Evolutionary conservation across 495 filamentous ascomycete genomes (phyloP).

Genomic region (Podospora conica): DNA sequence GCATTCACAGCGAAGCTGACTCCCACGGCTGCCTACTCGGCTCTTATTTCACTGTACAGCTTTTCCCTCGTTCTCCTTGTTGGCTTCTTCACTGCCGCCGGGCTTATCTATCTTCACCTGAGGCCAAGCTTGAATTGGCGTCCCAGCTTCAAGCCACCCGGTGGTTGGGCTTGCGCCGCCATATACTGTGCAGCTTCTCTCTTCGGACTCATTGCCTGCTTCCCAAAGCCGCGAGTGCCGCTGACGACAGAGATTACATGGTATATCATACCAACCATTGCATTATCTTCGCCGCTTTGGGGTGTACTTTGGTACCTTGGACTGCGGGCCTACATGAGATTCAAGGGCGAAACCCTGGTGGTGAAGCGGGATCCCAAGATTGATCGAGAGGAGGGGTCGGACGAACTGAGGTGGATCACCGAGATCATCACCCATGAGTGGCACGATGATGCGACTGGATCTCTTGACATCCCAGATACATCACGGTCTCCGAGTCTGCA

Average conservation of each 20-base stretch:
- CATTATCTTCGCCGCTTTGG: background rate
- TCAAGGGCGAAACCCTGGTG: background rate
- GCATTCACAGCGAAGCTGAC: background rate
- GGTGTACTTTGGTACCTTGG: background rate
- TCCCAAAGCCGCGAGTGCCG: background rate
- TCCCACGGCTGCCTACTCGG: background rate
- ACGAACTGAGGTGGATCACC: background rate
- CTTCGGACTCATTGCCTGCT: background rate
- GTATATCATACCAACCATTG: background rate
- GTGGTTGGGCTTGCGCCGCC: background rate
- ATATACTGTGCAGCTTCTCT: background rate
- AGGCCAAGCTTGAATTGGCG: background rate
- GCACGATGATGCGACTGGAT: background rate
- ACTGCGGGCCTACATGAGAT: background rate
- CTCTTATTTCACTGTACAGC: slow-evolving; percentile 9
- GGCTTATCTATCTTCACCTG: slow-evolving; percentile 13
- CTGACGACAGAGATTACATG: background rate
- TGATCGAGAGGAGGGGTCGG: background rate
- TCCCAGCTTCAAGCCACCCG: background rate
- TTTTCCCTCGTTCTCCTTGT: slow-evolving; percentile 8
- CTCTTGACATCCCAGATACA: background rate
- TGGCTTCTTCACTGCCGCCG: slow-evolving; percentile 16
- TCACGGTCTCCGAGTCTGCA: background rate
- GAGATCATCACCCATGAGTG: background rate
- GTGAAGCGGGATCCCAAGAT: background rate